Evolutionary conservation across 306 rosid species (phyloP).

Genomic region (Castanea mollissima): DNA sequence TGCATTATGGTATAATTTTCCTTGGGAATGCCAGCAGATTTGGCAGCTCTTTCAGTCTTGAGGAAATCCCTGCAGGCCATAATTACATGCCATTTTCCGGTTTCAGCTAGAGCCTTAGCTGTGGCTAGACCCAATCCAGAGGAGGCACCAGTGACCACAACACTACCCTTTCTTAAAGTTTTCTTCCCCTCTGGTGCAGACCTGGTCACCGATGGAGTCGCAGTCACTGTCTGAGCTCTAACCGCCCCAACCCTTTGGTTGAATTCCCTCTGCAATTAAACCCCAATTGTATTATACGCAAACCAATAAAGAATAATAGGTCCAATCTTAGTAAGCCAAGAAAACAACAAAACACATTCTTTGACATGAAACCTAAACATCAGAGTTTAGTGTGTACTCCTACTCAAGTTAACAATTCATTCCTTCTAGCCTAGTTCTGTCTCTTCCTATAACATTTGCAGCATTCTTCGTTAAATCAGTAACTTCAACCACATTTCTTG

Average conservation of each 20-base stretch:
- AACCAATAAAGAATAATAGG: not conserved
- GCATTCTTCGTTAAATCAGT: not conserved
- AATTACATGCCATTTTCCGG: slow-evolving; percentile 93
- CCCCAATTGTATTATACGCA: not conserved
- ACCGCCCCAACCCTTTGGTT: slow-evolving; percentile 44
- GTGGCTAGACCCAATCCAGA: slow-evolving; percentile 97
- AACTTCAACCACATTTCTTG: not conserved
- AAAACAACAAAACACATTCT: not conserved
- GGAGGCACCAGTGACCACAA: slow-evolving; percentile 88
- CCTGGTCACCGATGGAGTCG: slow-evolving; percentile 60
- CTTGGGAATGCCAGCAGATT: slow-evolving; percentile 76
- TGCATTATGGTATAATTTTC: slow-evolving; percentile 91
- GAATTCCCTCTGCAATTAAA: slow-evolving; percentile 47
- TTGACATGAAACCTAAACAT: not conserved
- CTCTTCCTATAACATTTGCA: not conserved
- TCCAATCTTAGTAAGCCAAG: not conserved
- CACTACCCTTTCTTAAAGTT: slow-evolving; percentile 85
- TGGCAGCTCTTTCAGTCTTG: slow-evolving; percentile 94
- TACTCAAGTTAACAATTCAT: not conserved
- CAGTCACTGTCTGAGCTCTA: slow-evolving; percentile 66
- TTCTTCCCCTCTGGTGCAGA: slow-evolving; percentile 79
- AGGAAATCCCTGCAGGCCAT: slow-evolving; percentile 99
- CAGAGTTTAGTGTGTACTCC: too few species aligned
- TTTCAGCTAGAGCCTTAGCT: slow-evolving; percentile 93
- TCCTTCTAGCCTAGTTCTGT: not conserved